Evolutionary conservation across 1,139 yeast species (phyloP).

Genomic region (Zygotorulaspora mrakii): DNA sequence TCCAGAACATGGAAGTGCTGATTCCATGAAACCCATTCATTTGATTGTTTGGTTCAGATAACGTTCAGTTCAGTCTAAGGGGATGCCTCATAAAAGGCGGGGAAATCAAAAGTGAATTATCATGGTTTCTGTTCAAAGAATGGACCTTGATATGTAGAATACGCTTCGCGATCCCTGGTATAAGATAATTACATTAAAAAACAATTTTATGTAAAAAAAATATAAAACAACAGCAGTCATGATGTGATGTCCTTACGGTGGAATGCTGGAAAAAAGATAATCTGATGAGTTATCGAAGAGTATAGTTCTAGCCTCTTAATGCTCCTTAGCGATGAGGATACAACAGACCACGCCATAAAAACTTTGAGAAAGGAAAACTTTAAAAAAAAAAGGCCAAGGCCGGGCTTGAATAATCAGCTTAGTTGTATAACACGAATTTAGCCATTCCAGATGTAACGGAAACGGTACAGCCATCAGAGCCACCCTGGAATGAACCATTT

Average conservation of each 20-base stretch:
- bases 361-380: background rate
- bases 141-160: too few relatives aligned
- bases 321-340: background rate
- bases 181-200: too few relatives aligned
- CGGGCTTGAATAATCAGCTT: background rate
- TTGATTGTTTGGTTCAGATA: background rate
- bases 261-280: too few relatives aligned
- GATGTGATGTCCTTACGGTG: too few relatives aligned
- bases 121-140: too few relatives aligned
- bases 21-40: background rate
- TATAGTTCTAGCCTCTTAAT: background rate
- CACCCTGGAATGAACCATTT: conserved; percentile 71
- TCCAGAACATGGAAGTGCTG: background rate
- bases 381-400: background rate
- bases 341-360: background rate
- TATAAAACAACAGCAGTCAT: too few relatives aligned
- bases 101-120: too few relatives aligned
- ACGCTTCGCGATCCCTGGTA: too few relatives aligned
- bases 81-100: too few relatives aligned
- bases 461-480: conserved; percentile 85
- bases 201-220: too few relatives aligned
- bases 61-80: too few relatives aligned
- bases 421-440: conserved; percentile 39
- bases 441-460: conserved; percentile 83
- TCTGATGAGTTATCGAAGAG: background rate